phyloP scores from a whole-genome alignment of 495 filamentous ascomycete genomes.

The Hyaloscypha variabilis region DNA sequence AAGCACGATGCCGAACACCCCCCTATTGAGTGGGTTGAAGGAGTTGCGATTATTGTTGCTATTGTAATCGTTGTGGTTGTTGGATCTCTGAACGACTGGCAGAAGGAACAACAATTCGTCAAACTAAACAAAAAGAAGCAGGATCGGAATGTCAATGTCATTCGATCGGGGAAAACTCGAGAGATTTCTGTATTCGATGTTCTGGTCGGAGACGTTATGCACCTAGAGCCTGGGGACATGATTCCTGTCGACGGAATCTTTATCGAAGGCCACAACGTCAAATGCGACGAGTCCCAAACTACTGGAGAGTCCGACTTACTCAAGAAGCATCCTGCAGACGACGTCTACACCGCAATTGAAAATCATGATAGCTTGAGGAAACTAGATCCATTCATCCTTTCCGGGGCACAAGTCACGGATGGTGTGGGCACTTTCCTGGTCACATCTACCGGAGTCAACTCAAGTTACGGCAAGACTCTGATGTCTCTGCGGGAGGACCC shows the following conservation, averaged over 20 bases:
- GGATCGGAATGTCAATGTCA: conserved; percentile 75
- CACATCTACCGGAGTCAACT: conserved; percentile 85
- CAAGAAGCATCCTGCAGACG: conserved; percentile 70
- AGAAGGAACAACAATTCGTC: conserved; percentile 77
- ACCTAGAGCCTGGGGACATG: conserved; percentile 86
- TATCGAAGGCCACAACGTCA: conserved; percentile 71
- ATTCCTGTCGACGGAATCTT: conserved; percentile 82
- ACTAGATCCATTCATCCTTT: conserved; percentile 92
- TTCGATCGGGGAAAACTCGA: conserved; percentile 74
- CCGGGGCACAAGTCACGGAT: conserved; percentile 89
- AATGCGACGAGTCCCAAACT: conserved; percentile 80
- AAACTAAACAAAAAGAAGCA: conserved; percentile 80
- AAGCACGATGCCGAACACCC: conserved; percentile 48
- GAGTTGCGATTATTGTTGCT: conserved; percentile 71
- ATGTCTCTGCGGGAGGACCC: conserved; percentile 90
- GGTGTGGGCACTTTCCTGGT: conserved; percentile 83
- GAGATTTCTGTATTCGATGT: conserved; percentile 83
- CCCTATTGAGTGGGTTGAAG: conserved; percentile 75
- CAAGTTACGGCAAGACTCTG: conserved; percentile 88
- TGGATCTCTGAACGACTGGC: conserved; percentile 69
- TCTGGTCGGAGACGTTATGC: conserved; percentile 81
- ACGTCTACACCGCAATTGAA: conserved; percentile 81
- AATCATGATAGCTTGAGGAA: conserved; percentile 75
- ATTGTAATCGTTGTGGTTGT: conserved; percentile 70
- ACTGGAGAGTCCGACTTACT: conserved; percentile 86